phyloP scores from a whole-genome alignment of 202 grass and related monocot species.

The Cymbopogon flexuosus region DNA sequence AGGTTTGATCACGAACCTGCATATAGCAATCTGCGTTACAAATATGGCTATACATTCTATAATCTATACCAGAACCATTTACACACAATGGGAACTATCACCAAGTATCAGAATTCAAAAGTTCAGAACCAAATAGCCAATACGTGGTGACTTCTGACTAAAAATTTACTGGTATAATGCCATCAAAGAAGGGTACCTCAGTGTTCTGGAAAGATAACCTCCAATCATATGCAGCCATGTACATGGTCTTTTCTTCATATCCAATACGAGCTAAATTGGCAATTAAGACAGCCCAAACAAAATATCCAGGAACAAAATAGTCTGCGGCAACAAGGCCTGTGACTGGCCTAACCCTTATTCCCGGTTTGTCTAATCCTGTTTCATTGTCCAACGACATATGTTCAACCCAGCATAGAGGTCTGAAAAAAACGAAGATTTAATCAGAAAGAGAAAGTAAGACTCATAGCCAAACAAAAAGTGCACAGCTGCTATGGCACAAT shows the following conservation, averaged over 20 bases:
- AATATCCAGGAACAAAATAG: constrained; percentile 97
- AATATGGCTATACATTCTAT: background rate
- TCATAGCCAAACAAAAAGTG: background rate
- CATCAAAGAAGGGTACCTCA: constrained; percentile 50
- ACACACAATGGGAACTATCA: background rate
- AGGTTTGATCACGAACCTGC: constrained; percentile 83
- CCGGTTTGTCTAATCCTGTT: constrained; percentile 88
- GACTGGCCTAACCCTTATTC: constrained; percentile 80
- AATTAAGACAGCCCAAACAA: constrained; percentile 99
- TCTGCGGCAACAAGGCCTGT: constrained; percentile 94
- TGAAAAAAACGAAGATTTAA: constrained; percentile 38
- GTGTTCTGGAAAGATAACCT: constrained; percentile 97
- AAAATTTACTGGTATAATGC: constrained; percentile 9
- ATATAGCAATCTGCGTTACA: constrained; percentile 9
- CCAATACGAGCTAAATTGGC: constrained; percentile 96
- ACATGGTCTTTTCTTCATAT: constrained; percentile 99
- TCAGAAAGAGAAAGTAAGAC: constrained; percentile 22
- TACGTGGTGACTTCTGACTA: background rate
- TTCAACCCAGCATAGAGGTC: constrained; percentile 94
- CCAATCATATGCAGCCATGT: constrained; percentile 99
- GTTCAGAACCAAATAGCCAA: background rate
- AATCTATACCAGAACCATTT: constrained; percentile 21
- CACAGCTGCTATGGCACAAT: background rate
- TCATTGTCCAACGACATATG: constrained; percentile 99
- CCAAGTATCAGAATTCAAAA: background rate